Conservation (phyloP, 73 alveolate species). For the Paramecium pentaurelia region DNA sequence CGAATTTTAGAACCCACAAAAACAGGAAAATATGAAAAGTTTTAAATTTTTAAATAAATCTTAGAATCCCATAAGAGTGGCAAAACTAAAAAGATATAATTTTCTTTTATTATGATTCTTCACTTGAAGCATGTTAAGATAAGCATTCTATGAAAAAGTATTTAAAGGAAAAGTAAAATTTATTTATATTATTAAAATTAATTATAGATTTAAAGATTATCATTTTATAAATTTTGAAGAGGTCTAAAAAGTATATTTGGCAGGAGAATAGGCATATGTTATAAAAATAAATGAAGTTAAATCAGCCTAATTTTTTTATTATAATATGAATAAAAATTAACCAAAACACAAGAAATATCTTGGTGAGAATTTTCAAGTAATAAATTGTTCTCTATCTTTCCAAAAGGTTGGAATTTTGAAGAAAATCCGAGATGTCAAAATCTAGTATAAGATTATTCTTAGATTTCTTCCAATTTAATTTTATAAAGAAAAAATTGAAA, state of each 20-base stretch:
- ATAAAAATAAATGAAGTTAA: constrained; percentile 15
- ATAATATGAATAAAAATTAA: constrained; percentile 13
- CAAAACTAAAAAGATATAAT: neutral
- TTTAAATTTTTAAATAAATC: neutral
- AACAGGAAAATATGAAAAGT: constrained; percentile 49
- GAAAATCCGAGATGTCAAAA: neutral
- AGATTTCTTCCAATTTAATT: constrained; percentile 15
- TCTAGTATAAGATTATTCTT: neutral
- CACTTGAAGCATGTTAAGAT: constrained; percentile 34
- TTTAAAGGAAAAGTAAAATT: neutral
- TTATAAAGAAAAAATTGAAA: neutral
- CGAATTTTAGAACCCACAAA: constrained; percentile 43
- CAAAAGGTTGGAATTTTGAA: constrained; percentile 19
- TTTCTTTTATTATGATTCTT: constrained; percentile 8
- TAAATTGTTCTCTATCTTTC: neutral
- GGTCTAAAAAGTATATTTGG: neutral
- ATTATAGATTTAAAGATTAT: constrained; percentile 27
- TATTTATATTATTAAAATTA: neutral
- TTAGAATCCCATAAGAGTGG: constrained; percentile 47
- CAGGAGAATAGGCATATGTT: constrained; percentile 15
- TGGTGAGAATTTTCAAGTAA: constrained; percentile 34
- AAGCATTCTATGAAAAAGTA: constrained; percentile 41
- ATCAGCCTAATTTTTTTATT: constrained; percentile 42
- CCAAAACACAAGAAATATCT: constrained; percentile 22
- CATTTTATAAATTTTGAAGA: constrained; percentile 22